Evolutionary conservation across 1,139 yeast species (phyloP), one percentile per base, ranked within the genome.

Genomic region (Blastobotrys persicus): DNA sequence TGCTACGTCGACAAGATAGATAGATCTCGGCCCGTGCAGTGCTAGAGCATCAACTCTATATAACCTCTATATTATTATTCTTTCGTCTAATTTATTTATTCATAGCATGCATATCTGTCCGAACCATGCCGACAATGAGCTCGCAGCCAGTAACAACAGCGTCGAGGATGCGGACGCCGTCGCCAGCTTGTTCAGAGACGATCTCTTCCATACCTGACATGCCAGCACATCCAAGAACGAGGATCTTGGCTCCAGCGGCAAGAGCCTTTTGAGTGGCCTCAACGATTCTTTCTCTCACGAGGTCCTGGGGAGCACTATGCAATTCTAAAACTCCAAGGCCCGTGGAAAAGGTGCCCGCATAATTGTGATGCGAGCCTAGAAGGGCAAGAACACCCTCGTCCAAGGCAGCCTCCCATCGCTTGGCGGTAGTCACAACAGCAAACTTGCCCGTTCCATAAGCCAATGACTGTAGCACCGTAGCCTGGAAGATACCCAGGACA

Each of bases 401-500:
- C 45, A 87, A 69, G 5, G 84, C 62, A 0, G 71, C 64, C 55
- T 83, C 88, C 94, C 95, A 87, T 37, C 77, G 79, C 7, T 57
- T 55, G 28, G 81, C 80, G 19, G 95, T 86, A 0, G 95, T 87
- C 47, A 87, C 72, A 26, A 87, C 80, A 18, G 86, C 83, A 71
- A 81, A 83, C 59, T 77, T 78, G 17, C 70, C 61, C 4, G 71
- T 65, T 4, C 80, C 75, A 45, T 75, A 69, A 61, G 79, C 76
- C 54, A 82, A 65, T 3, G 85, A 76, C 58, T 79, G 81, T 11
- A 80, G 66, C 37, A 85, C 67, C 3, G 88, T 76, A 0, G 91
- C 87, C 59, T 86, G 92, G 75, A 87, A 83, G 20, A 87, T 85
- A 1, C 95, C 95, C 64, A 83, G 58, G 0, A 85, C 81, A 0